phyloP scores from a whole-genome alignment of 2,329 filamentous ascomycete species.

The Calonectria hawksworthii region DNA sequence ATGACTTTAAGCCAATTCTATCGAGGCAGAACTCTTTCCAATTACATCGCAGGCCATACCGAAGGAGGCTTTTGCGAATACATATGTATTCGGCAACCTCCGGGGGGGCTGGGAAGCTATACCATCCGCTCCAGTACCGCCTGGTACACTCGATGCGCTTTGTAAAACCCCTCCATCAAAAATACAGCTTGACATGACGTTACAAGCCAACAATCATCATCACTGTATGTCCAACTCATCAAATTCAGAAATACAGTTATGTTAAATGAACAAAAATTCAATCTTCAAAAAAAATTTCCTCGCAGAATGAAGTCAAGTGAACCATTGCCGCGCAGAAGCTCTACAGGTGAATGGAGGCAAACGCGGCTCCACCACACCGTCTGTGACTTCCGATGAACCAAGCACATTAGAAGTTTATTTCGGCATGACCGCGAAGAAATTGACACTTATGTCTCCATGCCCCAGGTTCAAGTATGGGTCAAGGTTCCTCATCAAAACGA shows the following conservation, averaged over 20 bases:
- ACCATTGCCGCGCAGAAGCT: background rate
- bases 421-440: background rate
- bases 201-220: background rate
- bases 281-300: background rate
- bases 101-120: background rate
- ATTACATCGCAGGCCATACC: background rate
- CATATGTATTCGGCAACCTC: background rate
- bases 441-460: background rate
- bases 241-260: background rate
- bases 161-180: background rate
- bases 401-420: background rate
- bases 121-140: background rate
- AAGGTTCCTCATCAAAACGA: background rate
- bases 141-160: no score
- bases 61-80: background rate
- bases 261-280: background rate
- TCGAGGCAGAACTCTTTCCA: background rate
- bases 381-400: conserved; percentile 5
- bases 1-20: background rate
- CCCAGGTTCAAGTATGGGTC: background rate
- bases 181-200: no score
- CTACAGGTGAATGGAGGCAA: background rate
- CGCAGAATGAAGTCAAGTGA: background rate
- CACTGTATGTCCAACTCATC: background rate
- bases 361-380: background rate